These are phyloP conservation scores for Solanum virginianum DNA, from an alignment of 257 asterid genomes.

Conservation along the genomic window DNA sequence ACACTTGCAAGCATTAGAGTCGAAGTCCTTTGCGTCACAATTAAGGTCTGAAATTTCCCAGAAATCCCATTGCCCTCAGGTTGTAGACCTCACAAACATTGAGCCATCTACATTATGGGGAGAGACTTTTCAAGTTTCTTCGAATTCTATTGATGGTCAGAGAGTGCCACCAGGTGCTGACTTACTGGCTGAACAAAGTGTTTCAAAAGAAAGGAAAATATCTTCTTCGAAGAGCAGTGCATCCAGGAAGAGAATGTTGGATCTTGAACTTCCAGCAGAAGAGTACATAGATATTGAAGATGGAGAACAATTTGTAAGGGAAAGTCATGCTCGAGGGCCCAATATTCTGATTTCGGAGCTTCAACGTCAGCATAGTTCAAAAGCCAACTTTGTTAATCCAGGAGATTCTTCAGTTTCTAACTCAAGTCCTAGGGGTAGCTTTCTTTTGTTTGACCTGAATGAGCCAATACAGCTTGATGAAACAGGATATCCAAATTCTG, in stretches of 20 bases:
- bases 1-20: constrained; percentile 17
- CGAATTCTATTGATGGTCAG: constrained; percentile 3
- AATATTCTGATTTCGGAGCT: constrained; percentile 5
- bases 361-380: constrained; percentile 9
- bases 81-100: constrained; percentile 4
- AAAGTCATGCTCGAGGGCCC: constrained; percentile 8
- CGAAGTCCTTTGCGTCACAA: constrained; percentile 15
- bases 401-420: constrained; percentile 14
- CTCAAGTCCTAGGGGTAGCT: constrained; percentile 11
- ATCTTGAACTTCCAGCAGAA: constrained; percentile 42
- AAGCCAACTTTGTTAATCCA: constrained; percentile 9
- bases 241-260: constrained; percentile 21
- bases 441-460: constrained; percentile 50
- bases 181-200: constrained; percentile 3
- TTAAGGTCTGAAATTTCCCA: constrained; percentile 20
- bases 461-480: constrained; percentile 44
- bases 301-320: constrained; percentile 15
- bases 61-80: constrained; percentile 18
- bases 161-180: constrained; percentile 1
- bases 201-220: constrained; percentile 7
- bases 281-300: constrained; percentile 20
- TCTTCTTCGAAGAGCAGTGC: constrained; percentile 3
- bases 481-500: constrained; percentile 12
- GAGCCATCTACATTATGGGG: constrained; percentile 9
- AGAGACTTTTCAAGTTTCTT: constrained; percentile 18